Conservation (phyloP, 345 rosid species). For the Lenwebbia sp. region DNA sequence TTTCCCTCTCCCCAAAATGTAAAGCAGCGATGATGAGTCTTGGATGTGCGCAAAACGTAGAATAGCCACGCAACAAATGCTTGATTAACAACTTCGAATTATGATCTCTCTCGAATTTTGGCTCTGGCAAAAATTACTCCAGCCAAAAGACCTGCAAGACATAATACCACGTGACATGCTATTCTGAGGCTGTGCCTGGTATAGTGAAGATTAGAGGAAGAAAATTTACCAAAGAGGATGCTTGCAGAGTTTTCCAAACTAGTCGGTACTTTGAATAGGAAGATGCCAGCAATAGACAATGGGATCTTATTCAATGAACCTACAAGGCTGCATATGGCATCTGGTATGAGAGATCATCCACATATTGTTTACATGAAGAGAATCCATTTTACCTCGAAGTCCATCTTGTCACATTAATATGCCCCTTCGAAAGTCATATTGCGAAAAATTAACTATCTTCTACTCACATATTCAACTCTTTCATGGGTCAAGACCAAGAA, state of each 20-base stretch:
- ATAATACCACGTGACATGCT: neutral
- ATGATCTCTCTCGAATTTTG: conserved; percentile 67
- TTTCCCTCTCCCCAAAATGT: neutral
- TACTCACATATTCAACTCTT: neutral
- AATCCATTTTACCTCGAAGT: neutral
- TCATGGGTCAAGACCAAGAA: neutral
- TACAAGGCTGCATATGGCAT: conserved; percentile 59
- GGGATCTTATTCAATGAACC: conserved; percentile 97
- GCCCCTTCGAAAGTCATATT: neutral
- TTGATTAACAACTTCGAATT: neutral
- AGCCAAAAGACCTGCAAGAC: conserved; percentile 63
- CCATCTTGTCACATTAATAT: neutral
- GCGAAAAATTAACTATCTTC: neutral
- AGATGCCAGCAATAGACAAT: conserved; percentile 70
- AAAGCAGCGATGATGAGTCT: neutral
- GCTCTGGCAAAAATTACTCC: conserved; percentile 92
- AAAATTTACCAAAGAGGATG: conserved; percentile 73
- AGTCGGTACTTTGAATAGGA: conserved; percentile 85
- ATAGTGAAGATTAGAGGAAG: neutral
- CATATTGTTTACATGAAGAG: neutral
- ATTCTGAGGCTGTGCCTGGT: neutral
- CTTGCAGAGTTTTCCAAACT: conserved; percentile 89
- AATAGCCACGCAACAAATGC: neutral
- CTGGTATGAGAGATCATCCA: neutral
- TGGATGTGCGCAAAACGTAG: neutral